Percentiles rank a stretch among this genome's conserved stretches.
Conservation (phyloP, 345 rosid genomes). For the Citrus australasica region DNA sequence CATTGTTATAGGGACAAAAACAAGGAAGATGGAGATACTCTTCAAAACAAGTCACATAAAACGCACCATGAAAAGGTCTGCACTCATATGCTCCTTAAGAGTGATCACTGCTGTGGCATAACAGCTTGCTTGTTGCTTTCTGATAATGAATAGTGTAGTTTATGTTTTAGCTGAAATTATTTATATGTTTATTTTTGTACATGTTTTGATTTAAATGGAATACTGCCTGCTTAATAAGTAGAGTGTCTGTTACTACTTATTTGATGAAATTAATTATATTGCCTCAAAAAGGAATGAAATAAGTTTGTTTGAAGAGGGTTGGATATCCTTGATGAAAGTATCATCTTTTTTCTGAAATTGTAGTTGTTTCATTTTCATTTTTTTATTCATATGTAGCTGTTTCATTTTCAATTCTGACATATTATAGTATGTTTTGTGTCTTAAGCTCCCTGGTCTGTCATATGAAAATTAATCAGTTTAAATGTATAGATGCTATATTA, state of each 20-base stretch:
- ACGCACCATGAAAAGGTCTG: slow-evolving; percentile 36
- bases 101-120: not conserved
- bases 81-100: not conserved
- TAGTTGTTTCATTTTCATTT: not conserved
- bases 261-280: not conserved
- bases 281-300: not conserved
- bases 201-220: not conserved
- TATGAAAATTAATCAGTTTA: not conserved
- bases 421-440: not conserved
- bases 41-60: slow-evolving; percentile 20
- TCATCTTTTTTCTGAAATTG: not conserved
- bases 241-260: not conserved
- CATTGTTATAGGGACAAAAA: slow-evolving; percentile 22
- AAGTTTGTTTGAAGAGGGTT: not conserved
- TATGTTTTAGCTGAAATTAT: not conserved
- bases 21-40: slow-evolving; percentile 16
- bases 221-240: not conserved
- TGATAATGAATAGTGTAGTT: not conserved
- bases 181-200: not conserved
- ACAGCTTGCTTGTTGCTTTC: not conserved
- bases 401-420: not conserved
- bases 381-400: not conserved
- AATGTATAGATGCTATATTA: not conserved
- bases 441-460: not conserved
- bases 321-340: not conserved